phyloP scores from a whole-genome alignment of 2,329 filamentous ascomycete species.

The Apiospora sp. region DNA sequence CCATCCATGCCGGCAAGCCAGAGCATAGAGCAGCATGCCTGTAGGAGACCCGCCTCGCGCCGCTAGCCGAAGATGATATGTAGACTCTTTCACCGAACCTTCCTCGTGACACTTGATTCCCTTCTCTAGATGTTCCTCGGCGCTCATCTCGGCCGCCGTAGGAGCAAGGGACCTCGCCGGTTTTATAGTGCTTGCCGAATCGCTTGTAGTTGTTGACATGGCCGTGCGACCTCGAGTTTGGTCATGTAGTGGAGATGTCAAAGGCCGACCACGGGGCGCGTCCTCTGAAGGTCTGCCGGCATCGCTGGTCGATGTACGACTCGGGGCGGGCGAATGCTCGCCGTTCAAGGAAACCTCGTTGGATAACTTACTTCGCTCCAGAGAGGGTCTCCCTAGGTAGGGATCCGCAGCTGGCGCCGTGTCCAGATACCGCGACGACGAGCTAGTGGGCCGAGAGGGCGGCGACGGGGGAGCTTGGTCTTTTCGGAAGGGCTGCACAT shows the following conservation, averaged over 20 bases:
- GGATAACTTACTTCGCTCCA: slow-evolving; percentile 59
- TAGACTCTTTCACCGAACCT: slow-evolving; percentile 89
- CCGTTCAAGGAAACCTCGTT: slow-evolving; percentile 53
- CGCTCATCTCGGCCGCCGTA: slow-evolving; percentile 73
- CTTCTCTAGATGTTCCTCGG: slow-evolving; percentile 89
- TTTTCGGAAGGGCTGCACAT: slow-evolving; percentile 51
- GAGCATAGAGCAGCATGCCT: slow-evolving; percentile 93
- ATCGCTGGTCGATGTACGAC: slow-evolving; percentile 54
- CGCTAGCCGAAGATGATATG: slow-evolving; percentile 91
- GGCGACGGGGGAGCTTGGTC: slow-evolving; percentile 66
- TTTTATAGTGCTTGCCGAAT: slow-evolving; percentile 63
- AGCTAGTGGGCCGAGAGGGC: slow-evolving; percentile 67
- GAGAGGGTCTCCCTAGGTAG: slow-evolving; percentile 53
- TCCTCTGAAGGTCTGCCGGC: slow-evolving; percentile 56
- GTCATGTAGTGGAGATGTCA: slow-evolving; percentile 49
- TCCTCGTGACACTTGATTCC: slow-evolving; percentile 90
- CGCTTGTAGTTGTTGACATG: slow-evolving; percentile 58
- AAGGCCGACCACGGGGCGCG: slow-evolving; percentile 53
- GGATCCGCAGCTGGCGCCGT: slow-evolving; percentile 50
- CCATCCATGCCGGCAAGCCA: slow-evolving; percentile 97
- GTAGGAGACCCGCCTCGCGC: slow-evolving; percentile 87
- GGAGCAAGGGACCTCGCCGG: slow-evolving; percentile 57
- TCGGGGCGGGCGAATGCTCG: slow-evolving; percentile 54
- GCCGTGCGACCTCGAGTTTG: slow-evolving; percentile 52
- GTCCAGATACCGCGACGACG: slow-evolving; percentile 48